Evolutionary conservation across 306 rosid genomes (phyloP).

Genomic region (Dalbergia cochinchinensis): DNA sequence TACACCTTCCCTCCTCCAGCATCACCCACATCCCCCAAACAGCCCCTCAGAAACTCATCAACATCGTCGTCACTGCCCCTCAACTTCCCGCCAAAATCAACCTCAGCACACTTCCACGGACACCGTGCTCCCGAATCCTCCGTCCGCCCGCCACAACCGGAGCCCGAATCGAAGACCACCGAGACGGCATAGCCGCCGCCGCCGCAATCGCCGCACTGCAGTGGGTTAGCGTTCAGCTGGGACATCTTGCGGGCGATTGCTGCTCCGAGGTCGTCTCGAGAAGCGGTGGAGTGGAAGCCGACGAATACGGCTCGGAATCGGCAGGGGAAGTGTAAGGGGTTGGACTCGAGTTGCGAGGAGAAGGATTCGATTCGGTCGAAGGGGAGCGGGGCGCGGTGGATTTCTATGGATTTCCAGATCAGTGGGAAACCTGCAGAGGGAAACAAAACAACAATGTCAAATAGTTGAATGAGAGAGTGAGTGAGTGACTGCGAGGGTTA

Average conservation of each 20-base stretch:
- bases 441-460: background rate
- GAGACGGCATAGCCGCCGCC: conserved; percentile 52
- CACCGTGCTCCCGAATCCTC: conserved; percentile 30
- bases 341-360: conserved; percentile 68
- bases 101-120: conserved; percentile 39
- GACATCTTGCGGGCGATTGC: conserved; percentile 56
- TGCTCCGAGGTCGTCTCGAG: conserved; percentile 46
- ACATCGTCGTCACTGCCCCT: conserved; percentile 55
- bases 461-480: conserved; percentile 3
- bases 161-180: conserved; percentile 55
- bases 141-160: background rate
- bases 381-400: conserved; percentile 88
- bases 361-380: conserved; percentile 73
- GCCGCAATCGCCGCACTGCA: conserved; percentile 68
- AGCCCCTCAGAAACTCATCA: conserved; percentile 68
- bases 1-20: conserved; percentile 68
- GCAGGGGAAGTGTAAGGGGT: conserved; percentile 77
- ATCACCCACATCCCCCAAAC: conserved; percentile 47
- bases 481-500: conserved; percentile 25
- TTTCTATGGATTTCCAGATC: conserved; percentile 90
- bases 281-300: conserved; percentile 64
- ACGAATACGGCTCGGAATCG: conserved; percentile 70
- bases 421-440: conserved; percentile 69
- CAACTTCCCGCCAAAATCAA: conserved; percentile 58
- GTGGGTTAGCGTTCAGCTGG: conserved; percentile 47